These are phyloP conservation scores for Alternaria ventricosa DNA, from an alignment of 2,329 filamentous ascomycete genomes.

Conservation along the genomic window DNA sequence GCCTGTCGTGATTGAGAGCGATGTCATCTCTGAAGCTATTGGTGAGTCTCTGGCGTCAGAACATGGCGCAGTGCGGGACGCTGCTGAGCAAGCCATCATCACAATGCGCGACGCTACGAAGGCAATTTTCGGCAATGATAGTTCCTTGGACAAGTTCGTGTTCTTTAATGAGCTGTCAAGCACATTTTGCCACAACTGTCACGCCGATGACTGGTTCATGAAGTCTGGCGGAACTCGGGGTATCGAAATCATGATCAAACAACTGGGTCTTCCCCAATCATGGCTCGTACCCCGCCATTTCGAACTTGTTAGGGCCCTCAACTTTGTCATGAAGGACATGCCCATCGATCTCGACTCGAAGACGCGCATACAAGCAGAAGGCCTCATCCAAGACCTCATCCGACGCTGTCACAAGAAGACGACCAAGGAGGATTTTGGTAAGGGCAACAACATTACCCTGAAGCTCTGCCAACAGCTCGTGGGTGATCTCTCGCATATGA, in stretches of 20 bases:
- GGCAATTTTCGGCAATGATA: conserved; percentile 78
- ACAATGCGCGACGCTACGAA: conserved; percentile 78
- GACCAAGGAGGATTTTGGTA: conserved; percentile 79
- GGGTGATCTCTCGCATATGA: conserved; percentile 91
- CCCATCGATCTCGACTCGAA: conserved; percentile 90
- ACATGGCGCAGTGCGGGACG: conserved; percentile 77
- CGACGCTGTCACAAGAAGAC: conserved; percentile 78
- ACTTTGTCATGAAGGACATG: conserved; percentile 99
- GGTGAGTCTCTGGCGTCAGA: conserved; percentile 91
- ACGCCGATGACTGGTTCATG: conserved; percentile 98
- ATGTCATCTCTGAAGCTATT: conserved; percentile 85
- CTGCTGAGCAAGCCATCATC: conserved; percentile 78
- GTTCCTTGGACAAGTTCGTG: conserved; percentile 74
- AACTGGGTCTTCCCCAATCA: conserved; percentile 79
- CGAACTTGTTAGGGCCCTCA: conserved; percentile 87
- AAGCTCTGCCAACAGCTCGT: conserved; percentile 86
- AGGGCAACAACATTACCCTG: conserved; percentile 69
- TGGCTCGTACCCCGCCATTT: conserved; percentile 86
- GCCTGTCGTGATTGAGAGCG: conserved; percentile 83
- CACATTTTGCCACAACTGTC: conserved; percentile 91
- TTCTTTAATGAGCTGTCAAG: conserved; percentile 86
- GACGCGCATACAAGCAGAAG: conserved; percentile 81
- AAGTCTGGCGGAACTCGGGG: conserved; percentile 92
- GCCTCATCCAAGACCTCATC: conserved; percentile 81
- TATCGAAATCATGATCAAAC: conserved; percentile 85